Conservation (phyloP, 805 yeast genomes). For the Wickerhamiella cacticola region DNA sequence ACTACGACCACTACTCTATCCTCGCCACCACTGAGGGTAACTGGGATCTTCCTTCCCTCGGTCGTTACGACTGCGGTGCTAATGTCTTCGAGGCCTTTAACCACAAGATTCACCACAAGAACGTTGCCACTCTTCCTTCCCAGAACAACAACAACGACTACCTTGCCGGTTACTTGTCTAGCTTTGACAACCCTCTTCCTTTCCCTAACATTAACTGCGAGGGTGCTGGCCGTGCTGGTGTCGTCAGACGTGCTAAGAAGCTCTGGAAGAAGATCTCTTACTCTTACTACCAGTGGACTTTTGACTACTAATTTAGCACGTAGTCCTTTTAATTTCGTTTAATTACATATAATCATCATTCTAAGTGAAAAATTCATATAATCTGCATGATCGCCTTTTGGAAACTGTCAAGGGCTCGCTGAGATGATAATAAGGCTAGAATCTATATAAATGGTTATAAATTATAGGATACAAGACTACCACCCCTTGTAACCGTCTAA, state of each 20-base stretch:
- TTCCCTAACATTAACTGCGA: conserved; percentile 27
- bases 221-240: conserved; percentile 26
- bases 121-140: conserved; percentile 16
- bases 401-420: too few species aligned
- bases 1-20: conserved; percentile 43
- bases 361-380: too few species aligned
- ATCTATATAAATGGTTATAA: too few species aligned
- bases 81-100: conserved; percentile 38
- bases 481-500: too few species aligned
- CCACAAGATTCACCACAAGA: conserved; percentile 22
- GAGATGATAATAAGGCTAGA: too few species aligned
- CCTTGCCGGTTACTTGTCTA: conserved; percentile 22
- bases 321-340: neutral
- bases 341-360: neutral
- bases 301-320: conserved; percentile 17
- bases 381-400: too few species aligned
- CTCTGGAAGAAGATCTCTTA: conserved; percentile 24
- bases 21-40: conserved; percentile 40
- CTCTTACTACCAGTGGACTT: conserved; percentile 24
- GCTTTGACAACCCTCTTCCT: conserved; percentile 18
- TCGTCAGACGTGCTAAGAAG: conserved; percentile 22
- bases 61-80: conserved; percentile 41
- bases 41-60: conserved; percentile 40
- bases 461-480: too few species aligned
- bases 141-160: conserved; percentile 23